Conservation (phyloP, 2,329 filamentous ascomycete species). For the Diplodia scrobiculata region DNA sequence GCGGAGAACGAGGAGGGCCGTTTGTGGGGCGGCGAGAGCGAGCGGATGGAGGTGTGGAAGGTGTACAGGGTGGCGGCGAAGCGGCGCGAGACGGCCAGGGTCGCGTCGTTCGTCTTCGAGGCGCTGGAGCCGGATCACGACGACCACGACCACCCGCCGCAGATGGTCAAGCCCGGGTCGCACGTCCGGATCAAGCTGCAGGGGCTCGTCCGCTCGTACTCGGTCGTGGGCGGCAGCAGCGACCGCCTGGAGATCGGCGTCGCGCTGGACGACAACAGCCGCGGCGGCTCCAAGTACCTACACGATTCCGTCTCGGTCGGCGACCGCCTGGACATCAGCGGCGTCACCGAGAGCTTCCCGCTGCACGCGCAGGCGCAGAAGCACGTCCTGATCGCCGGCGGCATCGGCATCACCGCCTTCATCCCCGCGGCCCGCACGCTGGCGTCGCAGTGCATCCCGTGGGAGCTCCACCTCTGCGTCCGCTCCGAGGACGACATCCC, state of each 20-base stretch:
- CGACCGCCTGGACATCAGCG: constrained; percentile 55
- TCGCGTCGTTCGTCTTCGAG: constrained; percentile 59
- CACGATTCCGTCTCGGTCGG: constrained; percentile 55
- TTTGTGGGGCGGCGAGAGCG: constrained; percentile 37
- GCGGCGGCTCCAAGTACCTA: constrained; percentile 64
- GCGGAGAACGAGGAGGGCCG: constrained; percentile 39
- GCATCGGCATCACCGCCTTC: constrained; percentile 69
- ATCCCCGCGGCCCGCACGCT: constrained; percentile 52
- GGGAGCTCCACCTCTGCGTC: constrained; percentile 62
- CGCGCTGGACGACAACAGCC: constrained; percentile 56
- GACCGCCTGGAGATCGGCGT: constrained; percentile 61
- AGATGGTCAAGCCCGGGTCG: constrained; percentile 50
- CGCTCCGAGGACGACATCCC: constrained; percentile 57
- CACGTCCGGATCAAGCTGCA: constrained; percentile 61
- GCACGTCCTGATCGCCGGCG: constrained; percentile 65
- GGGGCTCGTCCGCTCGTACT: constrained; percentile 62
- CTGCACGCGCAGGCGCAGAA: constrained; percentile 54
- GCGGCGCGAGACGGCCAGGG: constrained; percentile 53
- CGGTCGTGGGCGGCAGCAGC: constrained; percentile 57
- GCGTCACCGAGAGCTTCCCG: constrained; percentile 55
- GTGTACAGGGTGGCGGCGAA: constrained; percentile 54
- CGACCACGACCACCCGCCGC: constrained; percentile 24
- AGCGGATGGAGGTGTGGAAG: constrained; percentile 41
- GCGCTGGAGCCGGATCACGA: constrained; percentile 42
- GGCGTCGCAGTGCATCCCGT: constrained; percentile 42